A percentile compares a stretch with the other conserved stretches of the same genome.
Evolutionary conservation across 192 early-diverging fungal genomes (phyloP).

Genomic region (Umbelopsis sp.): DNA sequence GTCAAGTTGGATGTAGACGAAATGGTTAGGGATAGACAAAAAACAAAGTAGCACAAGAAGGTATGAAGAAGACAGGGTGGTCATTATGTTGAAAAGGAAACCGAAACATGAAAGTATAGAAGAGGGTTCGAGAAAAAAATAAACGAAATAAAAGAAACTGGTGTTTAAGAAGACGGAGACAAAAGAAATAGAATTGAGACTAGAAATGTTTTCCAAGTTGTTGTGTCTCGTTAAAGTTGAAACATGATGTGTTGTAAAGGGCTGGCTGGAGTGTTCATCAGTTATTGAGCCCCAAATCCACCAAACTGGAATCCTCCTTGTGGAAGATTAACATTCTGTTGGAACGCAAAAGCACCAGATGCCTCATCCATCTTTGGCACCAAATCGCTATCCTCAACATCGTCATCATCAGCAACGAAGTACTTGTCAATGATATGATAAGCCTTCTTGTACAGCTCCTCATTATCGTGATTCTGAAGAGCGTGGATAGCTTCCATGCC

Average conservation of each 20-base stretch:
- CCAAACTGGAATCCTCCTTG: constrained; percentile 87
- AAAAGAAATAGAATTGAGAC: too few relatives aligned
- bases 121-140: constrained; percentile 11
- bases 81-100: constrained; percentile 4
- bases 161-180: too few relatives aligned
- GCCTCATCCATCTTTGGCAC: constrained; percentile 72
- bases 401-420: constrained; percentile 81
- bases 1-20: background rate
- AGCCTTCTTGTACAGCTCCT: constrained; percentile 96
- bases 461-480: constrained; percentile 93
- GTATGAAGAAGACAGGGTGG: constrained; percentile 1
- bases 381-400: constrained; percentile 73
- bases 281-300: constrained; percentile 15
- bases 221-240: too few relatives aligned
- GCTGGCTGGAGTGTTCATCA: background rate
- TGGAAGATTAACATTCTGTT: constrained; percentile 64
- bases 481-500: constrained; percentile 96
- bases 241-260: background rate
- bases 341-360: constrained; percentile 82
- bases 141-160: background rate
- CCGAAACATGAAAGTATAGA: background rate
- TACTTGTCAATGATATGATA: constrained; percentile 96
- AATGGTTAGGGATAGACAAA: background rate
- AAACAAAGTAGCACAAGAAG: constrained; percentile 13
- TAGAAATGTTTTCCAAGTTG: too few relatives aligned